Conservation (phyloP, 1,284 basidiomycete species). For the Hortiboletus rubellus region DNA sequence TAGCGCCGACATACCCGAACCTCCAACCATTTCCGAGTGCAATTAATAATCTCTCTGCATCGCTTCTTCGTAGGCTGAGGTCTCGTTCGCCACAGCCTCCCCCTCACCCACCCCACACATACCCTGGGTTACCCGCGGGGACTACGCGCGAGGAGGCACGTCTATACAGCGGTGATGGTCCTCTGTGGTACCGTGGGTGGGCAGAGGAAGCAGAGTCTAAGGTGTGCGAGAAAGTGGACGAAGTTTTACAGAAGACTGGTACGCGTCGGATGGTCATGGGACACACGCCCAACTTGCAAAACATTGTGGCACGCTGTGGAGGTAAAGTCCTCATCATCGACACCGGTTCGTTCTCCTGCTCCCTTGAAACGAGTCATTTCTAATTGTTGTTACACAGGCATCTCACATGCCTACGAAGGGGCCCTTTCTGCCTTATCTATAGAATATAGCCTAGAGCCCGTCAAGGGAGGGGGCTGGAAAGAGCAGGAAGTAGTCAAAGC, state of each 20-base stretch:
- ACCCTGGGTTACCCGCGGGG: conserved; percentile 70
- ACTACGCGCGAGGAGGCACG: conserved; percentile 66
- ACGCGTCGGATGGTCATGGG: conserved; percentile 91
- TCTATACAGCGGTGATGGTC: conserved; percentile 76
- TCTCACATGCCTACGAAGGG: conserved; percentile 93
- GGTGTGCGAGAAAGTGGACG: conserved; percentile 71
- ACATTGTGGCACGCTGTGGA: conserved; percentile 79
- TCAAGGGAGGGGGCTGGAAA: conserved; percentile 51
- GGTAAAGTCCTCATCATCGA: conserved; percentile 93
- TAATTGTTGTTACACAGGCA: conserved; percentile 49
- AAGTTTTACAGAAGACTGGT: conserved; percentile 69
- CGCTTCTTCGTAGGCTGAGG: conserved; percentile 67
- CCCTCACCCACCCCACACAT: conserved; percentile 79
- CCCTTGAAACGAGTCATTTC: neutral
- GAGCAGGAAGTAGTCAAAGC: conserved; percentile 82
- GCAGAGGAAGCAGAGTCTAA: conserved; percentile 68
- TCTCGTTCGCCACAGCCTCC: conserved; percentile 57
- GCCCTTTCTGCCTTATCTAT: conserved; percentile 84
- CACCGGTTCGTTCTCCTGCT: conserved; percentile 48
- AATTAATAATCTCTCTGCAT: conserved; percentile 73
- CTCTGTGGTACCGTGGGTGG: conserved; percentile 91
- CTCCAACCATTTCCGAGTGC: conserved; percentile 77
- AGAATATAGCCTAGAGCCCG: conserved; percentile 70
- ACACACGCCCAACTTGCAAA: conserved; percentile 87
- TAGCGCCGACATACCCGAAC: conserved; percentile 71